phyloP scores from a whole-genome alignment of 805 yeast species.

The Kazachstania bromeliacearum region DNA sequence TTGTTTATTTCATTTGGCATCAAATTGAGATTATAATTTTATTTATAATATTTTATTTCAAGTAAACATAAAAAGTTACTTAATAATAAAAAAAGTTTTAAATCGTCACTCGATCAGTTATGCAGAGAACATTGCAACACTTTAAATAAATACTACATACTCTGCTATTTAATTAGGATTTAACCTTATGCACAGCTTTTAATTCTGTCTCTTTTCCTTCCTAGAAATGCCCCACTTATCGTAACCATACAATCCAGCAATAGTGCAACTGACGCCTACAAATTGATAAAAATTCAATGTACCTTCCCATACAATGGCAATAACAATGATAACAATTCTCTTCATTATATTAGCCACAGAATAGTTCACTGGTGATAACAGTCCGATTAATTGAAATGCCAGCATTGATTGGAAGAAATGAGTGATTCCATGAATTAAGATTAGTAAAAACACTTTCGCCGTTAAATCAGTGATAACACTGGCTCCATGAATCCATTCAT shows the following conservation, averaged over 20 bases:
- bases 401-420: constrained; percentile 67
- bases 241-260: constrained; percentile 57
- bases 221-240: constrained; percentile 50
- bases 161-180: too few relatives aligned
- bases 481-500: constrained; percentile 34
- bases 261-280: constrained; percentile 46
- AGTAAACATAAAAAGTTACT: too few relatives aligned
- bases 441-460: constrained; percentile 28
- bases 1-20: too few relatives aligned
- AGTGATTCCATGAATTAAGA: constrained; percentile 53
- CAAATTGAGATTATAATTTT: too few relatives aligned
- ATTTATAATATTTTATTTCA: too few relatives aligned
- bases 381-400: constrained; percentile 68
- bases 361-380: constrained; percentile 65
- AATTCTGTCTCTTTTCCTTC: background rate
- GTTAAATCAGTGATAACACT: constrained; percentile 27
- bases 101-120: too few relatives aligned
- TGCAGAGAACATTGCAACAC: too few relatives aligned
- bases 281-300: constrained; percentile 35
- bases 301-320: constrained; percentile 59
- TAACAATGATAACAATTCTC: constrained; percentile 58
- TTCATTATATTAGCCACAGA: constrained; percentile 72
- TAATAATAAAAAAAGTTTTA: too few relatives aligned
- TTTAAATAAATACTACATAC: too few relatives aligned
- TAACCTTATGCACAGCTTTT: too few relatives aligned